Evolutionary conservation across 1,139 yeast species (phyloP).

Genomic region (Hyphopichia khmerensis): DNA sequence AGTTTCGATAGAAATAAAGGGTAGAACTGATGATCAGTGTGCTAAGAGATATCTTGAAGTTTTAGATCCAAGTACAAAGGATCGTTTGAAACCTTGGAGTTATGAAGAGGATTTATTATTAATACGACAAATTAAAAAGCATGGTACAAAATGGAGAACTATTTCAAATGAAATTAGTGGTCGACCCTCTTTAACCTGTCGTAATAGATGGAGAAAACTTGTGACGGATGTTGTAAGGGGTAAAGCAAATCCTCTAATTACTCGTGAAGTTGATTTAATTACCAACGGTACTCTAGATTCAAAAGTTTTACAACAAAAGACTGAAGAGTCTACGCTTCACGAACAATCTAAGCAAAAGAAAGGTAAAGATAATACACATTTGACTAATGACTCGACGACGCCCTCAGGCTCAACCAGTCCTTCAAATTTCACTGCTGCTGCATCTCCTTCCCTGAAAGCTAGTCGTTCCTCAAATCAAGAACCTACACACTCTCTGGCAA

Average conservation of each 20-base stretch:
- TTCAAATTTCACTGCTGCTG: background rate
- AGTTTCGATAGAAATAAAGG: conserved; percentile 71
- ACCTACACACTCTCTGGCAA: background rate
- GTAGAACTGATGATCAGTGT: conserved; percentile 94
- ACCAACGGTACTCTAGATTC: conserved; percentile 18
- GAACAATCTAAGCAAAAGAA: background rate
- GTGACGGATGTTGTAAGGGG: conserved; percentile 74
- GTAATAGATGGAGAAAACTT: conserved; percentile 90
- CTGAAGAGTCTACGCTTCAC: background rate
- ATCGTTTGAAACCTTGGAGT: conserved; percentile 79
- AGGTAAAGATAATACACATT: background rate
- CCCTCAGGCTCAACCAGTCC: background rate
- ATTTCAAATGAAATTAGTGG: conserved; percentile 71
- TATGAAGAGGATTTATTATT: conserved; percentile 71
- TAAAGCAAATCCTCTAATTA: conserved; percentile 41
- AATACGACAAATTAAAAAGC: conserved; percentile 60
- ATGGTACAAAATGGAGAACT: conserved; percentile 92
- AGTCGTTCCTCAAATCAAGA: no score
- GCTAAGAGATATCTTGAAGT: conserved; percentile 90
- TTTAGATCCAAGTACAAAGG: conserved; percentile 76
- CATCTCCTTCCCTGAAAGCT: no score
- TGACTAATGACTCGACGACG: no score
- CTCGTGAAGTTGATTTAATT: conserved; percentile 35
- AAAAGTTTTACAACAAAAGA: background rate
- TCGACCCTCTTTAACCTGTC: conserved; percentile 84